Base-by-base conservation (phyloP, 805 yeast species). In the Lachancea cidri region DNA sequence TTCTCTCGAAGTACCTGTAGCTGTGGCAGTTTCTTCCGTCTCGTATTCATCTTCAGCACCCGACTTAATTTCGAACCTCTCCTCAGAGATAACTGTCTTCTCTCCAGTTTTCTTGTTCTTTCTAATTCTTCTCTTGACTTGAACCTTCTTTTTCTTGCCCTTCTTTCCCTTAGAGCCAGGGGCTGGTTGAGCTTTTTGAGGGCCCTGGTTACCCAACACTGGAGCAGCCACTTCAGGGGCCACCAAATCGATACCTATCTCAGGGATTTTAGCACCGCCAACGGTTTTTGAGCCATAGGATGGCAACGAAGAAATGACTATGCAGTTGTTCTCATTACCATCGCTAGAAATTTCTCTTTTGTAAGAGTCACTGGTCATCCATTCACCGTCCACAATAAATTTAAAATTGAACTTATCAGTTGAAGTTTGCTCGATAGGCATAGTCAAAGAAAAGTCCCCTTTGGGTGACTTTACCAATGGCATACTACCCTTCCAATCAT, bases 331-430 rank as follows among this genome's bases (percentile, higher is more conserved):
- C 33, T 57, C 60, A 38, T 62, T 62, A 4, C 70, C 66, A 29
- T 65, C 56, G 8, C 60, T 71, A 51, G 77, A 83, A 30, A 62
- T 66, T 43, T 73, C 72, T 20, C 65, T 60, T 34, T 60, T 59
- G 47, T 69, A 74, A 2, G 57, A 50, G 1, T 62, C 57, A 41
- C 70, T 70, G 16, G 65, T 60, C 14, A 60, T 55, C 88, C 88
- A 83, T 35, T 72, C 73, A 35, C 81, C 86, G 57, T 82, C 88
- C 33, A 82, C 88, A 42, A 83, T 74, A 55, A 75, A 82, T 65
- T 74, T 74, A 60, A 73, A 74, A 15, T 54, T 60, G 31, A 78
- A 57, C 52, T 67, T 66, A 11, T 60, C 64, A 14, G 55, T 47
- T 16, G 55, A 50, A 15, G 51, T 49, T 33, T 44, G 43, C 15